Percentiles rank a stretch among this genome's conserved stretches.
phyloP scores from a whole-genome alignment of 2,329 filamentous ascomycete genomes.

The Monosporascus sp. region DNA sequence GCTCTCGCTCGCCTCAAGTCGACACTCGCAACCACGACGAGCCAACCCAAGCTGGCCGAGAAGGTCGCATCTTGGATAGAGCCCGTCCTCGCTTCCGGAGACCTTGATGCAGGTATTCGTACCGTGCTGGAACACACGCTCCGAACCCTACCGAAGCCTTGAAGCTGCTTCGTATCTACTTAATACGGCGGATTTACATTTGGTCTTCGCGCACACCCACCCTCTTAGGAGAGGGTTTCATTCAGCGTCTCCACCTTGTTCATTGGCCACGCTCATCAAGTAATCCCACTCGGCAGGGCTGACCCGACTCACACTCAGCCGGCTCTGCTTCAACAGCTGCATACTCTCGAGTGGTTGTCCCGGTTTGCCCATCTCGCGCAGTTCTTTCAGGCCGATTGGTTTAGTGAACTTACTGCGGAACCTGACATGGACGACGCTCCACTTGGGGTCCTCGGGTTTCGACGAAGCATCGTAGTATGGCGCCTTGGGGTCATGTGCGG shows the following conservation, averaged over 20 bases:
- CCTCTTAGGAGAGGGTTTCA: neutral
- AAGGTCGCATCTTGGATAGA: conserved; percentile 53
- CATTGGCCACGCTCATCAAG: conserved; percentile 48
- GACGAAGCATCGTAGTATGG: conserved; percentile 84
- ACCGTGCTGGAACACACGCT: conserved; percentile 51
- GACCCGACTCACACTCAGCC: conserved; percentile 75
- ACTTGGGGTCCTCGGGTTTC: conserved; percentile 64
- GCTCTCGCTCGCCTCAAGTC: conserved; percentile 58
- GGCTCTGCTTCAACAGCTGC: conserved; percentile 77
- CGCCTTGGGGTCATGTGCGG: conserved; percentile 64
- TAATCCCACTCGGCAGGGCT: conserved; percentile 59
- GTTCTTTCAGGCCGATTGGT: conserved; percentile 64
- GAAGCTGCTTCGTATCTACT: conserved; percentile 7
- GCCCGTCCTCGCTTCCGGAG: conserved; percentile 40
- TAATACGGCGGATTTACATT: neutral
- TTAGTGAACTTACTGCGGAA: conserved; percentile 78
- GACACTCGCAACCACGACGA: conserved; percentile 38
- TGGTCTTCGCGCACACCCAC: neutral
- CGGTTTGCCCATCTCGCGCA: conserved; percentile 57
- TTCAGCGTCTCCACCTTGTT: conserved; percentile 23
- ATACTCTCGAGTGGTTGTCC: conserved; percentile 62
- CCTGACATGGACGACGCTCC: conserved; percentile 84
- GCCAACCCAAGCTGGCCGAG: conserved; percentile 39
- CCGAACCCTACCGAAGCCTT: conserved; percentile 19
- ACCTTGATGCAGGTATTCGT: conserved; percentile 51